Conservation (phyloP, 345 rosid species). For the Brassica juncea region DNA sequence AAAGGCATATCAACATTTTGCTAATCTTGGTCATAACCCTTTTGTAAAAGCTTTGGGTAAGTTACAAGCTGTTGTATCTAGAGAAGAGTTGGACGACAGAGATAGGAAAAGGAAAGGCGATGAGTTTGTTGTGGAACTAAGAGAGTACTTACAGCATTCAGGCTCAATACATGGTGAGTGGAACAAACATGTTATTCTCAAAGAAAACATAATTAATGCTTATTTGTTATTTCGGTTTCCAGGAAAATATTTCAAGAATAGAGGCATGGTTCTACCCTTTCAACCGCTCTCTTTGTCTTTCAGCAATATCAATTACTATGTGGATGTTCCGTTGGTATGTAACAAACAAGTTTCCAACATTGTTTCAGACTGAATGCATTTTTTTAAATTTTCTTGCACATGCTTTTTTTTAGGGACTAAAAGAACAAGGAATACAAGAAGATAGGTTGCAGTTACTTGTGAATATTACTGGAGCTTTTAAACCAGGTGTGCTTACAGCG, state of each 20-base stretch:
- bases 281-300: slow-evolving; percentile 92
- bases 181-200: slow-evolving; percentile 18
- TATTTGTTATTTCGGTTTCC: slow-evolving; percentile 23
- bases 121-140: slow-evolving; percentile 66
- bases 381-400: neutral
- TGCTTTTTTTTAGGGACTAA: slow-evolving; percentile 63
- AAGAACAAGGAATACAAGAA: slow-evolving; percentile 84
- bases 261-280: slow-evolving; percentile 99
- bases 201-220: neutral
- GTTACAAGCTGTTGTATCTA: slow-evolving; percentile 85
- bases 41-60: slow-evolving; percentile 58
- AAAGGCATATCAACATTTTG: slow-evolving; percentile 8
- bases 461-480: slow-evolving; percentile 91
- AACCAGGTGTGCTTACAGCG: slow-evolving; percentile 93
- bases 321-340: slow-evolving; percentile 85
- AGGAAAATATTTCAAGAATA: slow-evolving; percentile 87
- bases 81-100: slow-evolving; percentile 83
- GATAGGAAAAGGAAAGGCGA: slow-evolving; percentile 83
- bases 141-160: slow-evolving; percentile 80
- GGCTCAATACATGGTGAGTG: slow-evolving; percentile 66
- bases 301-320: slow-evolving; percentile 82
- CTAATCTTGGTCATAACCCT: slow-evolving; percentile 14
- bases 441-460: slow-evolving; percentile 83
- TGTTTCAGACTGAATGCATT: neutral
- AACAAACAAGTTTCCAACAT: slow-evolving; percentile 15